Evolutionary conservation across 495 filamentous ascomycete genomes (phyloP).

Genomic region (Neurospora pannonica): DNA sequence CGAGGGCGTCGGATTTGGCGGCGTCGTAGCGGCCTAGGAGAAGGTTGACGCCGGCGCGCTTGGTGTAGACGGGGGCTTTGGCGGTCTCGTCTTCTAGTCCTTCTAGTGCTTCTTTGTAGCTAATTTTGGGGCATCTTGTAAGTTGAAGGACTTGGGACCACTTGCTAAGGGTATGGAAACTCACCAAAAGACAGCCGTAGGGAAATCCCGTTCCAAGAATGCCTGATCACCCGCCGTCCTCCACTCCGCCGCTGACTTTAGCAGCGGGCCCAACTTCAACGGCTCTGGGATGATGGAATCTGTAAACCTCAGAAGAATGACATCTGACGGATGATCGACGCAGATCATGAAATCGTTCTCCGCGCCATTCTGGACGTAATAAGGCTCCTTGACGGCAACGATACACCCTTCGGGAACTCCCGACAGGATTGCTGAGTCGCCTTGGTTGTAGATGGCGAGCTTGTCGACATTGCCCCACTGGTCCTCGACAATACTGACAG

Average conservation of each 20-base stretch:
- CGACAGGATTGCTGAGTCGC: constrained; percentile 27
- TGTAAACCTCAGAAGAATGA: constrained; percentile 20
- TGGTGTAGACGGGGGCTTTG: constrained; percentile 23
- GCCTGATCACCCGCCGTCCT: constrained; percentile 23
- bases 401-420: constrained; percentile 24
- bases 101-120: constrained; percentile 26
- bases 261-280: constrained; percentile 15
- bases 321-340: constrained; percentile 44
- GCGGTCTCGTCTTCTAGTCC: constrained; percentile 4
- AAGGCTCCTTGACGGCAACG: constrained; percentile 44
- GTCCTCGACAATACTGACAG: constrained; percentile 42
- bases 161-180: neutral
- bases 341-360: constrained; percentile 36
- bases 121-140: constrained; percentile 2
- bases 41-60: constrained; percentile 39
- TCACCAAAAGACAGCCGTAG: constrained; percentile 27
- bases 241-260: constrained; percentile 25
- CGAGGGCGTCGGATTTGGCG: constrained; percentile 35
- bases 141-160: neutral
- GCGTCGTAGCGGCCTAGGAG: constrained; percentile 36
- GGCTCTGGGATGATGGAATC: constrained; percentile 19
- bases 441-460: constrained; percentile 38
- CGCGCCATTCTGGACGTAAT: constrained; percentile 31
- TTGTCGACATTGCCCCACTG: constrained; percentile 34
- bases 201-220: constrained; percentile 26